phyloP scores from a whole-genome alignment of 345 rosid species.

The Hibiscus mutabilis region DNA sequence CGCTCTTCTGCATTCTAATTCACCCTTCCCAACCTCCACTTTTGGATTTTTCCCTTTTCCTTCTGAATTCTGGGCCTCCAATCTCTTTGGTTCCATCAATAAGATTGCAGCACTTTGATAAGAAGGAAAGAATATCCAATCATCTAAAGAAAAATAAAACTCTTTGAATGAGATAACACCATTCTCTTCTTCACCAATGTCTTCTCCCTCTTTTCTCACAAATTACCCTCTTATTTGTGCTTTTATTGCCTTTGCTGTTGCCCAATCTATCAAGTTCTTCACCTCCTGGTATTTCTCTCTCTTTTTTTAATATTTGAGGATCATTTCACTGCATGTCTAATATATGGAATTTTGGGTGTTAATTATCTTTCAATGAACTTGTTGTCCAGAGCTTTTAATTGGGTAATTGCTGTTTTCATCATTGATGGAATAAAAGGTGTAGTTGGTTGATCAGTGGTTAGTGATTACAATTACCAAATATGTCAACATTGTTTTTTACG shows the following conservation, averaged over 20 bases:
- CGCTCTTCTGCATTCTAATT: slow-evolving; percentile 8
- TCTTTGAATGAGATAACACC: too few relatives aligned
- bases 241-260: slow-evolving; percentile 45
- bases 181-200: slow-evolving; percentile 28
- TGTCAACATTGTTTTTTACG: background rate
- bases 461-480: background rate
- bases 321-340: background rate
- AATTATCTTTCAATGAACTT: background rate
- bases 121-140: too few relatives aligned
- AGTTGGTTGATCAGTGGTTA: background rate
- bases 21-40: background rate
- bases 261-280: slow-evolving; percentile 63
- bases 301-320: background rate
- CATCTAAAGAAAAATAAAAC: too few relatives aligned
- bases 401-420: background rate
- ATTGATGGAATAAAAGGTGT: background rate
- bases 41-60: background rate
- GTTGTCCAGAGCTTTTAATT: background rate
- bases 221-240: slow-evolving; percentile 70
- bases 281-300: slow-evolving; percentile 47
- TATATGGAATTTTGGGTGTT: background rate
- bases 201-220: slow-evolving; percentile 28
- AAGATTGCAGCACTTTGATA: background rate
- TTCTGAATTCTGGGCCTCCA: background rate
- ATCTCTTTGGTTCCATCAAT: background rate